Evolutionary conservation across 2,329 filamentous ascomycete species (phyloP).

Genomic region (Fusarium anguioides): DNA sequence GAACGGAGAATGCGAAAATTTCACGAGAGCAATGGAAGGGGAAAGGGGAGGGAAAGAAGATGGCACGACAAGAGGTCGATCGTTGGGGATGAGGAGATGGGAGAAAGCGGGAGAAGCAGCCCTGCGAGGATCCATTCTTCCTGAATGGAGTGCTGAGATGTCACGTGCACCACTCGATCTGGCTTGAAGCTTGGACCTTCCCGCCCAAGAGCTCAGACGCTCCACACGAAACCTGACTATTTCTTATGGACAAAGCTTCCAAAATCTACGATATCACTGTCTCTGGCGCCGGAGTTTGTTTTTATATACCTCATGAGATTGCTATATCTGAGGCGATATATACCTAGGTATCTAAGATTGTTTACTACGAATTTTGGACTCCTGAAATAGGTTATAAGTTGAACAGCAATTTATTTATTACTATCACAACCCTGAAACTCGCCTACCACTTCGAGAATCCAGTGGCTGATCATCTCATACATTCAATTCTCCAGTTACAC

Average conservation of each 20-base stretch:
- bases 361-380: neutral
- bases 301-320: neutral
- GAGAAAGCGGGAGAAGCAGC: conserved; percentile 44
- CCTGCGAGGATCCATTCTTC: conserved; percentile 22
- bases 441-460: too few species aligned
- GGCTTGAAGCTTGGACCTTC: conserved; percentile 20
- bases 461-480: conserved; percentile 1
- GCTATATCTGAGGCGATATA: too few species aligned
- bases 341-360: neutral
- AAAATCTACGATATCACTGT: neutral
- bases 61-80: conserved; percentile 43
- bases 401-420: neutral
- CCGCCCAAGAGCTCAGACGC: neutral
- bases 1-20: conserved; percentile 38
- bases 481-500: neutral
- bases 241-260: neutral
- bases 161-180: conserved; percentile 26
- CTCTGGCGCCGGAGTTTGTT: neutral
- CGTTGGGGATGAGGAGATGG: conserved; percentile 38
- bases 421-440: neutral
- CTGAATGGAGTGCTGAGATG: conserved; percentile 13
- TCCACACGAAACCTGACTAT: neutral
- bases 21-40: conserved; percentile 34
- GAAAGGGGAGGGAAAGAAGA: conserved; percentile 32
- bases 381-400: neutral